phyloP scores from a whole-genome alignment of 2,329 filamentous ascomycete genomes.

The Ophiostoma australiae region DNA sequence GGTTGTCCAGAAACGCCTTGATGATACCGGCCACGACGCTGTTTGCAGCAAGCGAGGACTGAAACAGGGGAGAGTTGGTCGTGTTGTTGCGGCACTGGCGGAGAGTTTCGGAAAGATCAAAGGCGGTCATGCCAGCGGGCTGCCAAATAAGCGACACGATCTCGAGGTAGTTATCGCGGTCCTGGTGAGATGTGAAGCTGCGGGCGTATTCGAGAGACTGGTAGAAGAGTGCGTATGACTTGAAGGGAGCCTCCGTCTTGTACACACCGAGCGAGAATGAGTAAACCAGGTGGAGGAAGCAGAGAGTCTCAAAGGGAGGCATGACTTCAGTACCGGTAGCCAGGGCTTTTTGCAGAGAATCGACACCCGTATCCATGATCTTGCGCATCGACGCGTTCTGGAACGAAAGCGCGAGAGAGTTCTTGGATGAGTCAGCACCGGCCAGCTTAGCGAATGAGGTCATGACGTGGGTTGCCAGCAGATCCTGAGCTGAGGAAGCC shows the following conservation, averaged over 20 bases:
- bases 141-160: slow-evolving; percentile 48
- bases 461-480: slow-evolving; percentile 44
- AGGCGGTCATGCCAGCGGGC: slow-evolving; percentile 36
- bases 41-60: slow-evolving; percentile 4
- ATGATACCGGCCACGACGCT: slow-evolving; percentile 42
- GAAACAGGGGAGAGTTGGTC: slow-evolving; percentile 27
- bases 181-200: slow-evolving; percentile 36
- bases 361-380: slow-evolving; percentile 42
- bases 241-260: slow-evolving; percentile 36
- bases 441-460: slow-evolving; percentile 43
- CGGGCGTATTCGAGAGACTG: slow-evolving; percentile 45
- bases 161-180: slow-evolving; percentile 40
- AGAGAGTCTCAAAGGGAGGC: slow-evolving; percentile 44
- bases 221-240: slow-evolving; percentile 41
- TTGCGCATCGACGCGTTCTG: slow-evolving; percentile 37
- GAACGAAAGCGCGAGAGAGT: slow-evolving; percentile 41
- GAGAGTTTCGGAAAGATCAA: slow-evolving; percentile 33
- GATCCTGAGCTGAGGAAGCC: slow-evolving; percentile 42
- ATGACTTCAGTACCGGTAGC: slow-evolving; percentile 38
- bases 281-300: slow-evolving; percentile 50
- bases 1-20: slow-evolving; percentile 49
- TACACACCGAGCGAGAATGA: slow-evolving; percentile 46
- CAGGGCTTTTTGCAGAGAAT: slow-evolving; percentile 37
- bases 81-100: slow-evolving; percentile 27
- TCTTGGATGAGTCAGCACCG: slow-evolving; percentile 35